A percentile compares a stretch with the other conserved stretches of the same genome.
phyloP scores from a whole-genome alignment of 257 asterid species.

The Solanum phureja region DNA sequence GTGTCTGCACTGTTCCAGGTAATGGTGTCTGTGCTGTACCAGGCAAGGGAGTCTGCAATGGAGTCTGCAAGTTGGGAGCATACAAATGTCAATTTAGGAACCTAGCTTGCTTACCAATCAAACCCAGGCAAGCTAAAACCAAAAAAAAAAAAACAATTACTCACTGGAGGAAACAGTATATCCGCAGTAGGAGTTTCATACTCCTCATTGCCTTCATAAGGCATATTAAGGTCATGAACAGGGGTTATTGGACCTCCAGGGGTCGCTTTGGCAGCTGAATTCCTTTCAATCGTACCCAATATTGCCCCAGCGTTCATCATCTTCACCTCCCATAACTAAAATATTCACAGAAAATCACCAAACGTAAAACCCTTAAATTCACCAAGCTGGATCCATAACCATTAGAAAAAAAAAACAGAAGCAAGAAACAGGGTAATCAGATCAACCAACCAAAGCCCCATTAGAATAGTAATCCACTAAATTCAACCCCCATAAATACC shows the following conservation, averaged over 20 bases:
- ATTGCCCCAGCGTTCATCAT: slow-evolving; percentile 93
- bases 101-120: background rate
- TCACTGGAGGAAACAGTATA: slow-evolving; percentile 90
- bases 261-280: slow-evolving; percentile 29
- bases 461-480: background rate
- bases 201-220: slow-evolving; percentile 93
- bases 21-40: slow-evolving; percentile 69
- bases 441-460: background rate
- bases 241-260: slow-evolving; percentile 59
- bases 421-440: slow-evolving; percentile 7
- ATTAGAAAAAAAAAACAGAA: background rate
- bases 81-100: background rate
- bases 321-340: slow-evolving; percentile 81
- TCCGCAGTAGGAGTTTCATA: slow-evolving; percentile 96
- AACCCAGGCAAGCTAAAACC: background rate
- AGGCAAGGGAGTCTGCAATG: slow-evolving; percentile 75
- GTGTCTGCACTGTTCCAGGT: slow-evolving; percentile 69
- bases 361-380: background rate
- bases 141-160: slow-evolving; percentile 1
- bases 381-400: slow-evolving; percentile 12
- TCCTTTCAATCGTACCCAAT: slow-evolving; percentile 76
- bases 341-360: slow-evolving; percentile 11
- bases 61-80: slow-evolving; percentile 51
- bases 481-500: background rate
- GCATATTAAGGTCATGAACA: slow-evolving; percentile 90